A percentile compares a stretch with the other conserved stretches of the same genome.
These are phyloP conservation scores for Bullera alba DNA, from an alignment of 768 basidiomycete species.

Conservation along the genomic window DNA sequence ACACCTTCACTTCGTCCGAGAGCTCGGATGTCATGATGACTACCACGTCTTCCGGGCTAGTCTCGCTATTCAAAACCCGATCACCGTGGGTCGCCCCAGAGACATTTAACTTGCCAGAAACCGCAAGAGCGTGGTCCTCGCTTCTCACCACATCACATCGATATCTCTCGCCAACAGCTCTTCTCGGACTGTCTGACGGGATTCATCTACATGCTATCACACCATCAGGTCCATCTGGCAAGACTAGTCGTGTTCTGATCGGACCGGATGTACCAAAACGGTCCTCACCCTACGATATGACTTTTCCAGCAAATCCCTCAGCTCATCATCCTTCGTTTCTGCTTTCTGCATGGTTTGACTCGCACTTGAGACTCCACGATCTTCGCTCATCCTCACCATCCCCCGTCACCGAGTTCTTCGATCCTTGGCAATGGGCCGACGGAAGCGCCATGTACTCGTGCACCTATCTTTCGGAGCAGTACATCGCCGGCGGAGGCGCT, in stretches of 20 bases:
- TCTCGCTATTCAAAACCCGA: slow-evolving; percentile 10
- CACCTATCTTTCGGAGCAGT: slow-evolving; percentile 18
- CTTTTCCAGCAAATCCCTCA: slow-evolving; percentile 15
- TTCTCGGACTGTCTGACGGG: slow-evolving; percentile 23
- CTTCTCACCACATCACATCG: slow-evolving; percentile 6
- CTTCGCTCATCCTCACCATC: slow-evolving; percentile 13
- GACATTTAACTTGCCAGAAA: slow-evolving; percentile 4
- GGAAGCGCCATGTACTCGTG: slow-evolving; percentile 30
- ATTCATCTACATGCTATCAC: slow-evolving; percentile 14
- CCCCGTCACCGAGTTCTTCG: slow-evolving; percentile 14
- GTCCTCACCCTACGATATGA: slow-evolving; percentile 28
- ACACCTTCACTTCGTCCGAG: slow-evolving; percentile 6
- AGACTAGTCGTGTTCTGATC: slow-evolving; percentile 4
- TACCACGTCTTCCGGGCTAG: slow-evolving; percentile 14
- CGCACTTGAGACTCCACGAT: slow-evolving; percentile 35
- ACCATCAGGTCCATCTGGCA: not conserved
- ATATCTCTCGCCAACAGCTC: not conserved
- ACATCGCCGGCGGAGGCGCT: slow-evolving; percentile 31
- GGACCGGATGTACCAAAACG: slow-evolving; percentile 28
- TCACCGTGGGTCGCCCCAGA: slow-evolving; percentile 23
- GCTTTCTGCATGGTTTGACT: slow-evolving; percentile 40
- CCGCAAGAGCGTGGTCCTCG: slow-evolving; percentile 27
- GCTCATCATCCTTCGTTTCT: slow-evolving; percentile 22
- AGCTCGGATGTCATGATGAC: slow-evolving; percentile 16
- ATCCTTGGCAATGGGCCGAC: slow-evolving; percentile 37